phyloP scores from a whole-genome alignment of 2,329 filamentous ascomycete species.

The Phaeomoniella chlamydospora region DNA sequence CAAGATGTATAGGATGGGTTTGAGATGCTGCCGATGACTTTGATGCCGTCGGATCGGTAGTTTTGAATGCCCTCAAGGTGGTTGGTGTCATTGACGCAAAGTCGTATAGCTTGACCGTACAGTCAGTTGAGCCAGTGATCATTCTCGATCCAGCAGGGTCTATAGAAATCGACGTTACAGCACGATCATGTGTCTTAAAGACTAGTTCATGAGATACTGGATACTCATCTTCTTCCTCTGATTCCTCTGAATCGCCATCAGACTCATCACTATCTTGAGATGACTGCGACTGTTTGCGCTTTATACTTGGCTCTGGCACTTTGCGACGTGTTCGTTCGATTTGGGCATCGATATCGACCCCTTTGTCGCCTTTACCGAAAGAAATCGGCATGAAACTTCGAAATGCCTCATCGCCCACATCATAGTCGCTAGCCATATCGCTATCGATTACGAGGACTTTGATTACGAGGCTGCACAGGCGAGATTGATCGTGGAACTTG shows the following conservation, averaged over 20 bases:
- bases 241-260: slow-evolving; percentile 44
- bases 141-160: slow-evolving; percentile 76
- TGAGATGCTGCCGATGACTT: slow-evolving; percentile 61
- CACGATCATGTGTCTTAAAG: slow-evolving; percentile 79
- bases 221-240: slow-evolving; percentile 71
- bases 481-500: too few relatives aligned
- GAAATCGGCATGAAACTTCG: slow-evolving; percentile 58
- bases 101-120: slow-evolving; percentile 83
- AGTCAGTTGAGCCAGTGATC: slow-evolving; percentile 83
- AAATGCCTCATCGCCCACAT: slow-evolving; percentile 26
- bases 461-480: too few relatives aligned
- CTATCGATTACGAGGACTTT: too few relatives aligned
- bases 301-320: slow-evolving; percentile 18
- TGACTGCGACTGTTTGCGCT: slow-evolving; percentile 18
- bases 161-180: slow-evolving; percentile 69
- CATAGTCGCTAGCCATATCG: background rate
- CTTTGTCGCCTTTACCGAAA: slow-evolving; percentile 70
- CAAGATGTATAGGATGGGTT: slow-evolving; percentile 74
- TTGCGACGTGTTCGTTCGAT: slow-evolving; percentile 63
- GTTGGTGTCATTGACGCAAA: slow-evolving; percentile 92
- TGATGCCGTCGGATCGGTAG: slow-evolving; percentile 68
- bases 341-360: slow-evolving; percentile 62
- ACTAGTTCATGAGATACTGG: slow-evolving; percentile 87
- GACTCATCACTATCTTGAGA: slow-evolving; percentile 32
- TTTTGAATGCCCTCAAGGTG: slow-evolving; percentile 86